Base-by-base conservation (phyloP, 2,329 filamentous ascomycete species). In the Hypoxylon sp. region DNA sequence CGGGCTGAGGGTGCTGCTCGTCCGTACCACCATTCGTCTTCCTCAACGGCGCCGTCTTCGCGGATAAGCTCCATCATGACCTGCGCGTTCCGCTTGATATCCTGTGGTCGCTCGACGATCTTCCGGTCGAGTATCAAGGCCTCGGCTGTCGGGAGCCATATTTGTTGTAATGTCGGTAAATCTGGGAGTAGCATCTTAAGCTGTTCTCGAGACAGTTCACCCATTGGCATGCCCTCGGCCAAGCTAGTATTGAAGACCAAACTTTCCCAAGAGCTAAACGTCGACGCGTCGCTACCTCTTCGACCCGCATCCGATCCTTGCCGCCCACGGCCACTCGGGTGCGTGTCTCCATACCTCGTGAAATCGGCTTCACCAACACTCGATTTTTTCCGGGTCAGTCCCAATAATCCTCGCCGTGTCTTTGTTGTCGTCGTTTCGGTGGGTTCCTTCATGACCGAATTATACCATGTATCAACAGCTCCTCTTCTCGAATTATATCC, bases 11-110 rank as follows among this genome's bases (percentile, higher is more conserved):
- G 83, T 1, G 83, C 82, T 35, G 79, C 80, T 56, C 83, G 83
- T 50, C 87, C 87, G 72, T 89, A 89, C 81, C 85, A 85, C 87
- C 88, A 91, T 70, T 90, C 85, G 68, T 91, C 88, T 75, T 89
- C 84, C 61, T 88, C 85, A 19, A 85, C 84, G 19, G 85, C 78
- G 17, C 86, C 87, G 60, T 90, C 86, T 66, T 90, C 88, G 53
- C 85, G 84, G 70, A 91, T 90, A n/a, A 91, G 80, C 66, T 90
- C 87, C 60, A 90, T 78, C 79, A 91, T 84, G 24, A 91, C 85
- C 69, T 88, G 84, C 11, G 85, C 86, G 62, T 90, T 90, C 44
- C 88, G 84, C 75, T 88, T 89, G 71, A 91, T 91, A 67, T 90
- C 87, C 65, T 86, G 81, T 0, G 87, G 80, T 22, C 86, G 81